Evolutionary conservation across 768 basidiomycete species (phyloP).

Genomic region (Pleurotus sapidus): DNA sequence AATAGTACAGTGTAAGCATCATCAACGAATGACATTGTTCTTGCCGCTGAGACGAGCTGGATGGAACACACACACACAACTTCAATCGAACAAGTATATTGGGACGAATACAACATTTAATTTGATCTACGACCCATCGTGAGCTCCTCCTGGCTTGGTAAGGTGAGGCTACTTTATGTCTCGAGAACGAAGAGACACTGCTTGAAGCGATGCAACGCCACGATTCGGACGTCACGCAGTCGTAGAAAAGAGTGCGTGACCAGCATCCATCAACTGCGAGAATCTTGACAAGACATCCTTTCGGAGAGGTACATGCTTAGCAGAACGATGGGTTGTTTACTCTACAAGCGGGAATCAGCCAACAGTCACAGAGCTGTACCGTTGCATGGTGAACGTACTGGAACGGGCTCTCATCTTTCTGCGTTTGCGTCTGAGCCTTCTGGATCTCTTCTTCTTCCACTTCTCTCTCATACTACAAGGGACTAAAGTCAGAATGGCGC

Average conservation of each 20-base stretch:
- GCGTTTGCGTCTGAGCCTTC: constrained; percentile 90
- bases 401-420: constrained; percentile 49
- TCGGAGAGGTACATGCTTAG: not conserved
- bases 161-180: not conserved
- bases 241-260: not conserved
- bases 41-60: too few species aligned
- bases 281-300: constrained; percentile 4
- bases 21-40: too few species aligned
- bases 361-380: too few species aligned
- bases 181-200: constrained; percentile 3
- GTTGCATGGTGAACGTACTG: not conserved
- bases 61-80: too few species aligned
- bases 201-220: constrained; percentile 6
- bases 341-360: not conserved
- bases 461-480: constrained; percentile 82
- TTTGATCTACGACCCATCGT: constrained; percentile 1
- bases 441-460: constrained; percentile 96
- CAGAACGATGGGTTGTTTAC: constrained; percentile 6
- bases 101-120: constrained; percentile 1
- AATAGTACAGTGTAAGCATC: too few species aligned
- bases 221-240: not conserved
- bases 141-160: not conserved
- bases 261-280: not conserved
- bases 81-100: too few species aligned
- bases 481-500: too few species aligned